Evolutionary conservation across 1,284 basidiomycete species (phyloP).

Genomic region (Coniferiporia weirii): DNA sequence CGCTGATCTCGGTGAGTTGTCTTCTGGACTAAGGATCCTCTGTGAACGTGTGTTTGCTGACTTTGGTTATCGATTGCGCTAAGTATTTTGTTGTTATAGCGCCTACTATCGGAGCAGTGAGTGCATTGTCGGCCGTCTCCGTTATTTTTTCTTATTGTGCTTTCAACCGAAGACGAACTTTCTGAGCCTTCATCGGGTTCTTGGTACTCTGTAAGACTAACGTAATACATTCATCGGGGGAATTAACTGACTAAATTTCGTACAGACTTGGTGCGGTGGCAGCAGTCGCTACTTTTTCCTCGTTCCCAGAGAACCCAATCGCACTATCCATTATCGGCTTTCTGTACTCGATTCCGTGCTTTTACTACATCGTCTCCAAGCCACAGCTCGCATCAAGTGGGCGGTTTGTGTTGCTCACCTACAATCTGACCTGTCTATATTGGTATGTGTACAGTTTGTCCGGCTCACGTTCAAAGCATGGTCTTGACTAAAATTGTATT

Average conservation of each 20-base stretch:
- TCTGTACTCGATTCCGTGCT: constrained; percentile 90
- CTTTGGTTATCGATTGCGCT: constrained; percentile 53
- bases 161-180: constrained; percentile 64
- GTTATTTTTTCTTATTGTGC: constrained; percentile 16
- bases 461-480: neutral
- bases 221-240: neutral
- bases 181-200: constrained; percentile 69
- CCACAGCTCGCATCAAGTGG: constrained; percentile 78
- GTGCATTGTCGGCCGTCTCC: constrained; percentile 26
- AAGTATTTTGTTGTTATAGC: constrained; percentile 87
- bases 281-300: constrained; percentile 65
- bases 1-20: constrained; percentile 75
- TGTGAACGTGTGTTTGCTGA: neutral
- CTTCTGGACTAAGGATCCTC: neutral
- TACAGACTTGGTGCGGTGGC: constrained; percentile 69
- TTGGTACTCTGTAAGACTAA: constrained; percentile 71
- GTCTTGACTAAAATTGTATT: neutral
- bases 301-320: constrained; percentile 74
- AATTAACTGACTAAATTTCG: neutral
- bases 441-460: constrained; percentile 43
- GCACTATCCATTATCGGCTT: constrained; percentile 81
- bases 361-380: constrained; percentile 81
- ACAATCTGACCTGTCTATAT: constrained; percentile 89
- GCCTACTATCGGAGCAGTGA: constrained; percentile 78
- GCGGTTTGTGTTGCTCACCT: constrained; percentile 84